Conservation (phyloP, 306 rosid species). For the Vicia faba region DNA sequence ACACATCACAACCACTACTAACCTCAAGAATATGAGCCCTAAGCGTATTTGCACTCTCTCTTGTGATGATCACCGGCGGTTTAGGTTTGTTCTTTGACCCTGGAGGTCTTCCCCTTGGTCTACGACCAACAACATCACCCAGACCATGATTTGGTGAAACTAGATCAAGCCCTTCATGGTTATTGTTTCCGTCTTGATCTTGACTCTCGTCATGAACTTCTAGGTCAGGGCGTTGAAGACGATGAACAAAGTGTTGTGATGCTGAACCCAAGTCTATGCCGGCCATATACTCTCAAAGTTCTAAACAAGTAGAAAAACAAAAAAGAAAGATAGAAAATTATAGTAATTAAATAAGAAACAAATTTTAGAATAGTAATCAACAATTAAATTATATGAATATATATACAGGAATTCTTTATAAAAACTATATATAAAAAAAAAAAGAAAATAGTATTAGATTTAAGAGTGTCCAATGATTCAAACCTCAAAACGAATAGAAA, state of each 20-base stretch:
- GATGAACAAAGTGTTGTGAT: constrained; percentile 82
- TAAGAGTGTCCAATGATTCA: constrained; percentile 56
- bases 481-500: constrained; percentile 55
- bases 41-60: constrained; percentile 87
- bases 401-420: constrained; percentile 21
- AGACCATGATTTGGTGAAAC: constrained; percentile 51
- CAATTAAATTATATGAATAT: constrained; percentile 31
- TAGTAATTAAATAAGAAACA: constrained; percentile 39
- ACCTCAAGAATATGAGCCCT: constrained; percentile 93
- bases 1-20: constrained; percentile 76
- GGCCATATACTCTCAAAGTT: constrained; percentile 71
- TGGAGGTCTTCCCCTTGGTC: constrained; percentile 80
- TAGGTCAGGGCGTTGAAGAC: constrained; percentile 72
- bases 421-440: background rate
- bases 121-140: constrained; percentile 57
- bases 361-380: constrained; percentile 39
- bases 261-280: constrained; percentile 96
- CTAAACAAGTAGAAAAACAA: constrained; percentile 52
- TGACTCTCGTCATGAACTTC: constrained; percentile 53
- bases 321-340: constrained; percentile 34
- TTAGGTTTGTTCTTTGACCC: constrained; percentile 83
- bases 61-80: constrained; percentile 81
- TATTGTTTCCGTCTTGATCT: constrained; percentile 42
- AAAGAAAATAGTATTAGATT: constrained; percentile 8
- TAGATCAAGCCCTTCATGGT: constrained; percentile 53